Evolutionary conservation across 352 stramenopile genomes (phyloP).

Genomic region (Phytopythium chamaehyphon): DNA sequence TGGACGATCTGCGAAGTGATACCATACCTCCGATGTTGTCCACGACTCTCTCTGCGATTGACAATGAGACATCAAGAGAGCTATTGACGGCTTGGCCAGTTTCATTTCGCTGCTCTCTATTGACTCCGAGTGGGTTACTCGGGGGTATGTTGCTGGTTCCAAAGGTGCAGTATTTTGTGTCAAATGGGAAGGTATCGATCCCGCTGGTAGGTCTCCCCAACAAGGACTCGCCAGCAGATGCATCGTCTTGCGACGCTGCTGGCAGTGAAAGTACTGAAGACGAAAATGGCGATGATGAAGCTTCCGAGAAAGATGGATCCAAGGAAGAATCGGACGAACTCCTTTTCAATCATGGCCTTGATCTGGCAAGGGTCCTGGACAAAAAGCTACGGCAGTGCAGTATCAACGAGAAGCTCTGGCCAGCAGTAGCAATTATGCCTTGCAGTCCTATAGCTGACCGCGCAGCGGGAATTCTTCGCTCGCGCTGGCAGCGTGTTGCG

Average conservation of each 20-base stretch:
- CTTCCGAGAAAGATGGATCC: too few relatives aligned
- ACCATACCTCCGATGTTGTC: constrained; percentile 15
- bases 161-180: constrained; percentile 31
- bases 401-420: constrained; percentile 25
- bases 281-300: neutral
- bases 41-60: neutral
- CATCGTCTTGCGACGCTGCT: neutral
- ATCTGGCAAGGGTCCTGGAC: constrained; percentile 47
- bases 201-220: constrained; percentile 12
- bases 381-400: constrained; percentile 27
- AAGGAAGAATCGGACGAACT: constrained; percentile 2
- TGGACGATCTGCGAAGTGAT: constrained; percentile 34
- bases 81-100: neutral
- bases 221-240: constrained; percentile 6
- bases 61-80: neutral
- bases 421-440: constrained; percentile 38
- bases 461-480: constrained; percentile 35
- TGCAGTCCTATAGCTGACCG: constrained; percentile 30
- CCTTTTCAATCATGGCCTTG: constrained; percentile 41
- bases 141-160: constrained; percentile 6
- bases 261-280: neutral
- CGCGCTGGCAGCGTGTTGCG: constrained; percentile 27
- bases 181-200: constrained; percentile 28
- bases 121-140: neutral
- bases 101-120: constrained; percentile 1